Base-by-base conservation (phyloP, 192 early-diverging fungal genomes). In the Umbelopsis isabellina region DNA sequence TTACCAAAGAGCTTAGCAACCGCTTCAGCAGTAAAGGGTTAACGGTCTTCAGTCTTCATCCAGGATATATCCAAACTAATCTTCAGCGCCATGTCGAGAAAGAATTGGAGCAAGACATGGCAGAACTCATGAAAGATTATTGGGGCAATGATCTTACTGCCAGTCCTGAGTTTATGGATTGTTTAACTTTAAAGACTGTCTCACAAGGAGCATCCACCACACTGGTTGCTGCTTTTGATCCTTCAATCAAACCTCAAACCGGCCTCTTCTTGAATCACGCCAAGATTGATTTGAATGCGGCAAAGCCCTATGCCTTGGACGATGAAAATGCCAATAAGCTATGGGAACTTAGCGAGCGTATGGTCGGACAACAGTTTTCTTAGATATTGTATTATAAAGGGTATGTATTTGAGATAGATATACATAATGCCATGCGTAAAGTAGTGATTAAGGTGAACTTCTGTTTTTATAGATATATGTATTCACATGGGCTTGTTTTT, bases 361-460 rank as follows among this genome's bases (percentile, higher is more conserved):
- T 66, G 44, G 45, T 66, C 47, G 65, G 65, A 35, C 55, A 61
- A n/a, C 27, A 61, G 55, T 61, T 61, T 16, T 30, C 25, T 41
- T 41, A 6, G 6, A 41, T 6, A 6, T 41, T 10, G n/a, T 10
- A 41, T 41, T 6, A 1, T 41, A 41, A 41, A 10, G 5, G 6
- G 37, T 6, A 4, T 10, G 6, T 41, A 41, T 10, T 5, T 41
- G 1, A 6, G 10, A 30, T 30, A 30, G 27, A 2, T 30, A 30
- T 30, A 30, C 27, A 30, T 3, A 30, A 30, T 1, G 27, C 3
- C 3, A 2, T 30, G 27, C 27, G 1, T 2, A 2, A 30, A 30
- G 27, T 3, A 30, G 3, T 30, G 27, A 30, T 30, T 30, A 2
- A 30, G 27, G 3, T 30, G 27, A 30, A 30, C 1, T 30, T 30